A percentile compares a stretch with the other conserved stretches of the same genome.
Evolutionary conservation across 2,329 filamentous ascomycete species (phyloP).

Genomic region (Elsinoe batatas): DNA sequence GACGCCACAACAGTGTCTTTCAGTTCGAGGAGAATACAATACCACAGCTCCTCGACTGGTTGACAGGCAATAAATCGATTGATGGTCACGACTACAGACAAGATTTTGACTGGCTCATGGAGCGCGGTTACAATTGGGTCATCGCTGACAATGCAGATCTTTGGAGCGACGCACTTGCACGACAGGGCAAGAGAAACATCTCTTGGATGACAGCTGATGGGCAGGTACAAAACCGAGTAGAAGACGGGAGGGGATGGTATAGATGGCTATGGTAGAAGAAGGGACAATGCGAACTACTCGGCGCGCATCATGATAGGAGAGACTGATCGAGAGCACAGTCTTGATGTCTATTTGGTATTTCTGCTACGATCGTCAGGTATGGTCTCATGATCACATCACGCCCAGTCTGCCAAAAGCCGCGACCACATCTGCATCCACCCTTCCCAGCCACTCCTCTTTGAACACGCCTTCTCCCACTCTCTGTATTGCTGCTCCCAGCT

Average conservation of each 20-base stretch:
- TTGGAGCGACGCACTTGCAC: conserved; percentile 16
- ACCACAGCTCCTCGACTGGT: conserved; percentile 15
- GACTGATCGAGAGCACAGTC: too few relatives aligned
- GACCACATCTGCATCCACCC: conserved; percentile 65
- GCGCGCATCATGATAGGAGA: too few relatives aligned
- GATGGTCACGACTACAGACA: conserved; percentile 18
- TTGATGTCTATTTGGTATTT: too few relatives aligned
- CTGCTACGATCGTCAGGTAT: too few relatives aligned
- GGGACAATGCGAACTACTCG: too few relatives aligned
- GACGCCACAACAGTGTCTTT: conserved; percentile 47
- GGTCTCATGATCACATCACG: conserved; percentile 21
- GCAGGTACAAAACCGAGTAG: not conserved
- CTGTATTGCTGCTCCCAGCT: conserved; percentile 50
- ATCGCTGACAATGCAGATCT: conserved; percentile 19
- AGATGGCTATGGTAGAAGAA: not conserved
- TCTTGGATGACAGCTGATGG: conserved; percentile 17
- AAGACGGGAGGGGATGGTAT: not conserved
- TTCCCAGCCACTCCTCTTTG: conserved; percentile 57
- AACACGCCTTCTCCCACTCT: conserved; percentile 58
- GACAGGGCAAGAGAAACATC: conserved; percentile 17
- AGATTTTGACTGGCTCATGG: conserved; percentile 18
- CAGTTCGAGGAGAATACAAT: conserved; percentile 12
- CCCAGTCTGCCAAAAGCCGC: conserved; percentile 45
- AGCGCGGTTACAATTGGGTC: conserved; percentile 18
- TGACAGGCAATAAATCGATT: conserved; percentile 10